A percentile compares a stretch with the other conserved stretches of the same genome.
Conservation (phyloP, 2,329 filamentous ascomycete species). For the Teratosphaeriaceae sp. region DNA sequence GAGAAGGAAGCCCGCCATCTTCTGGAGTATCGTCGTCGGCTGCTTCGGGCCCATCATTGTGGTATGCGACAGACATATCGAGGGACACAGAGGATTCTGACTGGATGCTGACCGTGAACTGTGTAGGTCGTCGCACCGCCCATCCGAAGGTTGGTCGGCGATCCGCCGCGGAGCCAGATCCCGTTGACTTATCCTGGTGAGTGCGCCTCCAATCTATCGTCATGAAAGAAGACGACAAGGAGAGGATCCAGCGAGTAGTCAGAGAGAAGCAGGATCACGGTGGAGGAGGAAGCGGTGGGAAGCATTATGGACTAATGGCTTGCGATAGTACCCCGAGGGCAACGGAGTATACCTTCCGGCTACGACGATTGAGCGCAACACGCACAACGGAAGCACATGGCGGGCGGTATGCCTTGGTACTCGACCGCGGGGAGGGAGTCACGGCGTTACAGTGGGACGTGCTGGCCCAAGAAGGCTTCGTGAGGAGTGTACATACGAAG, state of each 20-base stretch:
- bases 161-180: constrained; percentile 63
- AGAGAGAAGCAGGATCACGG: background rate
- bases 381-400: background rate
- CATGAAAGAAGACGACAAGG: background rate
- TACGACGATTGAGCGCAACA: constrained; percentile 38
- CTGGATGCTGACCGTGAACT: background rate
- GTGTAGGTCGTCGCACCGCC: constrained; percentile 61
- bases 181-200: constrained; percentile 90
- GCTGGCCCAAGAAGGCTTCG: background rate
- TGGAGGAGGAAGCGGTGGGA: background rate
- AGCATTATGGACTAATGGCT: too few species aligned
- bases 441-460: too few species aligned
- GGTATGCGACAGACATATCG: constrained; percentile 14
- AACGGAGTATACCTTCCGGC: constrained; percentile 37
- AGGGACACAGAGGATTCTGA: background rate
- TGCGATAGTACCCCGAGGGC: constrained; percentile 41
- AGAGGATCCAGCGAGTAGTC: too few species aligned
- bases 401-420: background rate
- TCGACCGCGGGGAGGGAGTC: background rate
- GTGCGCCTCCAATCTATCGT: too few species aligned
- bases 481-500: background rate
- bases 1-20: constrained; percentile 82
- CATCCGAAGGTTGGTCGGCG: constrained; percentile 64
- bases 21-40: constrained; percentile 77
- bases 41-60: constrained; percentile 64